Base-by-base conservation (phyloP, 2,329 filamentous ascomycete genomes). In the Dactylellina haptotyla region DNA sequence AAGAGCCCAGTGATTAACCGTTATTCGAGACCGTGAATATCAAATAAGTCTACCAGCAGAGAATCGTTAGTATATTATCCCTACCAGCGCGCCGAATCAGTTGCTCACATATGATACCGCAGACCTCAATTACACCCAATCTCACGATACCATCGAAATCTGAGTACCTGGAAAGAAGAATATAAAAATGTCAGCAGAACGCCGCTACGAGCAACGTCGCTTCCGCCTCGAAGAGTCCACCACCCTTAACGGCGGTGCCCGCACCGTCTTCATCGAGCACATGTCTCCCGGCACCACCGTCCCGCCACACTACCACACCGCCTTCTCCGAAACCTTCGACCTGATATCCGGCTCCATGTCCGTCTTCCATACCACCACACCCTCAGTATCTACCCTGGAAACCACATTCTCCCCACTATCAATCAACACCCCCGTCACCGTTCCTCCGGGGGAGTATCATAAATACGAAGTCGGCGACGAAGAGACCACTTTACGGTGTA, bases 291-390 rank as follows among this genome's bases (percentile, higher is more conserved):
- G 45, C 3, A 50, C 45, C 45, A 50, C 20, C 20, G 45, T 28
- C 10, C 45, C 45, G 12, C 45, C 6, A n/a, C 45, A 50, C 23
- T 50, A 12, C 23, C 20, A 50, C 45, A 50, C 18, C 18, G 14
- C 14, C 45, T 50, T 50, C 10, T 50, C 45, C 20, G 45, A 50
- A 50, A 50, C 45, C 18, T 50, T 50, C 25, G 45, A 50, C 25
- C 20, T 50, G 9, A 26, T 5, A 41, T 41, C 37, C 37, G 37
- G 37, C 37, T 41, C 37, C 37, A 4, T 50, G 12, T 50, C 23
- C 9, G 45, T 23, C 25, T 20, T 12, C 23, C 5, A 10, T 26
- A 4, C 37, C 37, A n/a, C 4, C 4, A n/a, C 4, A 4, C 4
- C 4, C 4, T n/a, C 12, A 16, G 37, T 41, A 5, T 3, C 37